Percentiles rank a stretch among this genome's conserved stretches.
These are phyloP conservation scores for Fraxinus dipetala DNA, from an alignment of 305 asterid species.

Conservation along the genomic window DNA sequence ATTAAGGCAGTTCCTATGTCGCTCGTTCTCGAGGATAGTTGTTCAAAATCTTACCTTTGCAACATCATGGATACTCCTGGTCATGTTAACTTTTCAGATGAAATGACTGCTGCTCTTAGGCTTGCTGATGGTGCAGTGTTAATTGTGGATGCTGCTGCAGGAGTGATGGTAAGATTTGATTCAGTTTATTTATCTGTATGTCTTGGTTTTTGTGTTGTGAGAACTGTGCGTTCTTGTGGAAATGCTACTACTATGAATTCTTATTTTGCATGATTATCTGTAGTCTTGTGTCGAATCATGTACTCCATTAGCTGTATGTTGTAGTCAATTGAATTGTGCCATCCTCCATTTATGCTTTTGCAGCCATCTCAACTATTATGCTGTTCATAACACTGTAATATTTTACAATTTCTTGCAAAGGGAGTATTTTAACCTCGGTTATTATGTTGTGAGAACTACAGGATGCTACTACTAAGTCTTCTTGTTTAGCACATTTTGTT, in stretches of 20 bases:
- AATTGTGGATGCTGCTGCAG: constrained; percentile 96
- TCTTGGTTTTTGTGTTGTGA: not conserved
- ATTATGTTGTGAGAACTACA: not conserved
- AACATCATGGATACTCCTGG: constrained; percentile 97
- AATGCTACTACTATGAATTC: not conserved
- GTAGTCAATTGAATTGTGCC: not conserved
- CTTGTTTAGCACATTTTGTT: not conserved
- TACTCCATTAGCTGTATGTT: not conserved
- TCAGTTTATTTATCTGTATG: not conserved
- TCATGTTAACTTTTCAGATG: constrained; percentile 95
- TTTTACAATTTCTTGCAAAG: not conserved
- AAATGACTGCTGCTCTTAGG: constrained; percentile 94
- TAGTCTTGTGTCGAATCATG: not conserved
- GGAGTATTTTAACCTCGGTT: not conserved
- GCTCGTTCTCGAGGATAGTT: constrained; percentile 88
- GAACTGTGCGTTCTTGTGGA: not conserved
- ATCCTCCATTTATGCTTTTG: not conserved
- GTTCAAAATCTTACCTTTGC: constrained; percentile 83
- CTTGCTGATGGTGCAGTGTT: constrained; percentile 99
- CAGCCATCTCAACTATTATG: not conserved
- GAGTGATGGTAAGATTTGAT: constrained; percentile 69
- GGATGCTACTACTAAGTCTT: not conserved
- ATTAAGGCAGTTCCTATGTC: constrained; percentile 93
- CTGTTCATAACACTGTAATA: not conserved
- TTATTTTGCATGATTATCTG: not conserved